Percentiles rank a stretch among this genome's conserved stretches.
Evolutionary conservation across 768 basidiomycete genomes (phyloP).

Genomic region (Chalciporus sphaerocephalus): DNA sequence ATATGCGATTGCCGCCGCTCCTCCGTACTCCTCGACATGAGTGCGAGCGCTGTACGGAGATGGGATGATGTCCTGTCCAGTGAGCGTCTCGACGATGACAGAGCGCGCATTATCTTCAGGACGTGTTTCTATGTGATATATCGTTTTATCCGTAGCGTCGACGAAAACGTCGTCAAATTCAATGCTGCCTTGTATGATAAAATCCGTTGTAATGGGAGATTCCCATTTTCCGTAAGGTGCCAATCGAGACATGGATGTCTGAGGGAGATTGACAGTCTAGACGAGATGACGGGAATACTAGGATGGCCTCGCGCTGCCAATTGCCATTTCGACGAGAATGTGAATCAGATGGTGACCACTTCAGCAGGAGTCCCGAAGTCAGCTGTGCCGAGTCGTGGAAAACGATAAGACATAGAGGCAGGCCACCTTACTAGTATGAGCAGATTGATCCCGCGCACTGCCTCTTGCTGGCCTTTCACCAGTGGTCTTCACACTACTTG

Average conservation of each 20-base stretch:
- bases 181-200: slow-evolving; percentile 39
- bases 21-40: slow-evolving; percentile 68
- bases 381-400: too few relatives aligned
- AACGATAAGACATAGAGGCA: too few relatives aligned
- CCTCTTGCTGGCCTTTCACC: too few relatives aligned
- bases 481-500: too few relatives aligned
- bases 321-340: too few relatives aligned
- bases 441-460: too few relatives aligned
- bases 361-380: too few relatives aligned
- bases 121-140: slow-evolving; percentile 57
- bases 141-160: slow-evolving; percentile 40
- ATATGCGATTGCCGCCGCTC: slow-evolving; percentile 50
- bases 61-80: slow-evolving; percentile 45
- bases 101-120: slow-evolving; percentile 42
- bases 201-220: slow-evolving; percentile 50
- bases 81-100: slow-evolving; percentile 48
- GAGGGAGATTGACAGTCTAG: too few relatives aligned
- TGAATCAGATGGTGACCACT: too few relatives aligned
- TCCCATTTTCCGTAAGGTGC: slow-evolving; percentile 60
- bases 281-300: not conserved
- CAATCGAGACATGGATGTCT: not conserved
- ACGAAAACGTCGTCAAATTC: slow-evolving; percentile 45
- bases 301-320: too few relatives aligned
- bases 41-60: slow-evolving; percentile 49
- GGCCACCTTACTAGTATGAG: too few relatives aligned